These are phyloP conservation scores for Trichaptum fuscoviolaceum DNA, from an alignment of 768 basidiomycete species.

Conservation along the genomic window DNA sequence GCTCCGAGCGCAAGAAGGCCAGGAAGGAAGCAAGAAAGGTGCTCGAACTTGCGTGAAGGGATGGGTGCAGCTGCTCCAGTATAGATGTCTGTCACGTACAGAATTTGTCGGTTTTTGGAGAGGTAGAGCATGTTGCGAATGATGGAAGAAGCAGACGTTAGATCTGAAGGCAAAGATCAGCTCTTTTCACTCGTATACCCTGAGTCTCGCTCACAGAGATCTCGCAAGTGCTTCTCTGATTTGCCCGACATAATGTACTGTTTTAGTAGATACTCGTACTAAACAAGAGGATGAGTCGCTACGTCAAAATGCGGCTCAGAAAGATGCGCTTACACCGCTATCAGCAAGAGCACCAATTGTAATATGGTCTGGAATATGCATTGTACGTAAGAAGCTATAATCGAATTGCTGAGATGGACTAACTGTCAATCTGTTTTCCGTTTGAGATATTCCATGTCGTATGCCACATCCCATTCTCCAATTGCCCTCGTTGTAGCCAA, in stretches of 20 bases:
- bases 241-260: conserved; percentile 18
- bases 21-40: conserved; percentile 24
- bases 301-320: neutral
- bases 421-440: conserved; percentile 44
- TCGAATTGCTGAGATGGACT: conserved; percentile 16
- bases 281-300: neutral
- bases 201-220: conserved; percentile 18
- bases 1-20: conserved; percentile 22
- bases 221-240: conserved; percentile 15
- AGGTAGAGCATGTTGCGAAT: conserved; percentile 19
- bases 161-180: conserved; percentile 10
- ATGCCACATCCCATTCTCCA: conserved; percentile 57
- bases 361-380: neutral
- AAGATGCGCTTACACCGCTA: neutral
- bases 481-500: conserved; percentile 42
- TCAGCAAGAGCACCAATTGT: conserved; percentile 2
- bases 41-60: conserved; percentile 18
- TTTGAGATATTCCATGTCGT: conserved; percentile 46
- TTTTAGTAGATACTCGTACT: conserved; percentile 24
- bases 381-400: neutral
- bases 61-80: conserved; percentile 1
- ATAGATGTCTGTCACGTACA: conserved; percentile 16
- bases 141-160: conserved; percentile 10
- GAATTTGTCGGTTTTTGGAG: conserved; percentile 18
- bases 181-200: neutral